These are phyloP conservation scores for Phaeosphaeriaceae sp. DNA, from an alignment of 2,329 filamentous ascomycete species.

Conservation along the genomic window DNA sequence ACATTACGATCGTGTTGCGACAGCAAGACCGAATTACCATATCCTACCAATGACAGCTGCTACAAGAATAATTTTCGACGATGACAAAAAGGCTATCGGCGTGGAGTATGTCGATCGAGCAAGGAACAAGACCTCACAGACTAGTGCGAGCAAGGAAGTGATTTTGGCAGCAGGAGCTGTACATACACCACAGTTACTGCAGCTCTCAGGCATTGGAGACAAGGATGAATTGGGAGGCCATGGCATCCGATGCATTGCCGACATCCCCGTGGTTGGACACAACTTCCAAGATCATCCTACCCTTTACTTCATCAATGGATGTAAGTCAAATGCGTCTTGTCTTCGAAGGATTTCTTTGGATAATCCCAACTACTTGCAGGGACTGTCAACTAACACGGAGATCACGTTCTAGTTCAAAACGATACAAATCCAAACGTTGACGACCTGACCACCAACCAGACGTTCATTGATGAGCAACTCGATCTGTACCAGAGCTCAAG, in stretches of 20 bases:
- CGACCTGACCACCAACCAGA: constrained; percentile 23
- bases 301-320: constrained; percentile 28
- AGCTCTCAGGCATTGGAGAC: constrained; percentile 66
- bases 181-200: constrained; percentile 67
- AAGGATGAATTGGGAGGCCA: constrained; percentile 10
- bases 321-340: constrained; percentile 7
- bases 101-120: constrained; percentile 21
- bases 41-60: constrained; percentile 30
- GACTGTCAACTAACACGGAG: no score
- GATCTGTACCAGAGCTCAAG: constrained; percentile 30
- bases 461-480: constrained; percentile 37
- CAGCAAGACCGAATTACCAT: constrained; percentile 36
- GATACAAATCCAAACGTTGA: constrained; percentile 25
- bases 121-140: constrained; percentile 3
- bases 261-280: constrained; percentile 35
- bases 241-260: constrained; percentile 20
- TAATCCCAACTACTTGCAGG: not conserved
- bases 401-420: constrained; percentile 6
- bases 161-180: constrained; percentile 66
- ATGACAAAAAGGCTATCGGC: constrained; percentile 19
- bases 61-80: constrained; percentile 22
- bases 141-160: constrained; percentile 54
- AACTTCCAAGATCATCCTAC: constrained; percentile 38
- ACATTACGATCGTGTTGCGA: constrained; percentile 38
- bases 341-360: not conserved